Evolutionary conservation across 495 filamentous ascomycete genomes (phyloP), one percentile per base, ranked within the genome.

Genomic region (Chlorociboria aeruginascens): DNA sequence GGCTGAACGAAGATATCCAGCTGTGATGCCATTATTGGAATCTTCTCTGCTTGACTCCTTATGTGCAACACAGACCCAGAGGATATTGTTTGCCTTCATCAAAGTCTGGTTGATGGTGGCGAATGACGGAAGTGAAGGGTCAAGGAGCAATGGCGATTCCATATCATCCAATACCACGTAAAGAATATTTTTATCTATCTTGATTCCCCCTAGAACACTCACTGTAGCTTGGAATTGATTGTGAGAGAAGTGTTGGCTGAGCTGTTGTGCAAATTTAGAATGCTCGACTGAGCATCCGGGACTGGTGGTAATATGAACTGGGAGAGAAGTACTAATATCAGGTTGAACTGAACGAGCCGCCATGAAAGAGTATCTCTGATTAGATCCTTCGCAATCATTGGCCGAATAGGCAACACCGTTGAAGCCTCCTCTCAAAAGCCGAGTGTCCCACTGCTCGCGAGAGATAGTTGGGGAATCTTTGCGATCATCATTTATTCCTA

Each of bases 91-190:
- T 13, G 40, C 40, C 11, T 16, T 43, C 1, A 28, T 17, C 8
- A 40, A 20, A n/a, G 25, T 40, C 8, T 20, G 13, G 13, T 40
- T 40, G 8, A 40, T 20, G 25, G 16, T 3, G 1, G 9, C 16
- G 14, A 40, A 40, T 25, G 20, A 25, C 20, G 20, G 20, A 25
- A 25, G 69, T 46, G 36, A 39, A 14, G 36, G 36, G 7, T 39
- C 13, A n/a, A 16, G 8, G 2, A 39, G 36, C 8, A 39, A 2
- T n/a, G 36, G 9, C 7, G 13, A 17, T 17, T 39, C 36, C n/a
- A 39, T 14, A 14, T 16, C 13, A 14, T 39, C 36, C 20, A 39
- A 12, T 1, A 39, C 13, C 2, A 39, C 1, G 7, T 39, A 39
- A 14, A 39, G 8, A 2, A 17, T 7, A 17, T 16, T 7, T 12